Evolutionary conservation across 2,329 filamentous ascomycete genomes (phyloP), one percentile per base, ranked within the genome.

Genomic region (Ophiocordyceps robertsii): DNA sequence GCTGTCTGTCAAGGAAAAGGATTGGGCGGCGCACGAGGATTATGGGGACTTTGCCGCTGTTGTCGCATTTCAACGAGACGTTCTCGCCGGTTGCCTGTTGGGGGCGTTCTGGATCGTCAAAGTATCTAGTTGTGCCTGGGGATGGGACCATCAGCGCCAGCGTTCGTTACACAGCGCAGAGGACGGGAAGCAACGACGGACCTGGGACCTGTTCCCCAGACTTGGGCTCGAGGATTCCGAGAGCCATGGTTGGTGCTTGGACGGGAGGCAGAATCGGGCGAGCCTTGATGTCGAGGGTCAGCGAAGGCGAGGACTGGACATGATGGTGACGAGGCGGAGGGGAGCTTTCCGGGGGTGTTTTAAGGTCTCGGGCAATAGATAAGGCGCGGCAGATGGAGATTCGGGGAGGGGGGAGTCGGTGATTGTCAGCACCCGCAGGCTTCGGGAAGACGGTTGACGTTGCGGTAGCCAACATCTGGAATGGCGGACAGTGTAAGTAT

Each of bases 121-220:
- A 80, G 57, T 84, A 81, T 53, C 73, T 67, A 14, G 75, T 77
- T 32, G 76, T 80, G 50, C 75, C 75, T 77, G n/a, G 16, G n/a
- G 16, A 38, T 27, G 31, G 30, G 43, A 3, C 14, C 12, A 31
- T 40, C 42, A 30, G 37, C 17, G 43, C 16, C 6, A 14, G 16
- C 3, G 6, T n/a, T n/a, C n/a, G n/a, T n/a, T 9, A 27, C 24
- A 27, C 24, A 9, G 24, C 9, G 6, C 24, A 27, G 24, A 9
- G 24, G 24, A 27, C 6, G 6, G 31, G n/a, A n/a, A 6, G 31
- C 31, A 13, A 17, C 16, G 12, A 16, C 67, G 19, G 19, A 88
- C 84, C 85, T 46, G 86, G 86, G 46, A 90, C 84, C 60, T 84
- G 73, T 53, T 76, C 72, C 50, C 78, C 69, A 53, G 70, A 69